Evolutionary conservation across 2,329 filamentous ascomycete genomes (phyloP).

Genomic region (Neophaeococcomyces aloes): DNA sequence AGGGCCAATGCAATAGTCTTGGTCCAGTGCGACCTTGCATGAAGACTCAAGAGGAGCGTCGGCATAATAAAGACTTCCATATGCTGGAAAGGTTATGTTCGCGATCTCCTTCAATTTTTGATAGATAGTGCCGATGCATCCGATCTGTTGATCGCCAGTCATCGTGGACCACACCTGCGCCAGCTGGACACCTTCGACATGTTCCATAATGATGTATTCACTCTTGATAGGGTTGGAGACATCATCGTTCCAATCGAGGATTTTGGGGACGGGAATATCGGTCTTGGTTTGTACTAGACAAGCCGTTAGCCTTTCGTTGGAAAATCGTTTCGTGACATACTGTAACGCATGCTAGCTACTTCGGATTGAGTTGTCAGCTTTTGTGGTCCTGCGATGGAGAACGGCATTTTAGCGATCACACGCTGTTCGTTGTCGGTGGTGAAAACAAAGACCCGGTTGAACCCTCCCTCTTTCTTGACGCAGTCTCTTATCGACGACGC

Average conservation of each 20-base stretch:
- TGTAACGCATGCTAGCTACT: constrained; percentile 36
- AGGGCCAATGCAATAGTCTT: constrained; percentile 25
- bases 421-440: constrained; percentile 28
- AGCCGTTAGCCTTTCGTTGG: too few species aligned
- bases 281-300: constrained; percentile 29
- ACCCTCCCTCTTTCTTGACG: constrained; percentile 36
- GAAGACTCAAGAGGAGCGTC: constrained; percentile 3
- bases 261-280: constrained; percentile 28
- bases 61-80: constrained; percentile 16
- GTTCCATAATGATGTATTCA: constrained; percentile 34
- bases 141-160: constrained; percentile 23
- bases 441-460: constrained; percentile 37
- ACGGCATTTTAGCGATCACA: constrained; percentile 35
- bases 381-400: constrained; percentile 29
- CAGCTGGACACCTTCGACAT: constrained; percentile 27
- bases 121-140: constrained; percentile 14
- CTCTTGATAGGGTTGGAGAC: constrained; percentile 25
- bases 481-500: constrained; percentile 13
- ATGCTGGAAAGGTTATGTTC: constrained; percentile 14
- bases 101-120: constrained; percentile 14
- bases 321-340: constrained; percentile 24
- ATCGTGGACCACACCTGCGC: constrained; percentile 27
- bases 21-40: constrained; percentile 12
- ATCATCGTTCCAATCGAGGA: constrained; percentile 32
- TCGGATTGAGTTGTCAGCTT: constrained; percentile 31